Conservation (phyloP, 805 yeast species). For the Blastobotrys peoriensis region DNA sequence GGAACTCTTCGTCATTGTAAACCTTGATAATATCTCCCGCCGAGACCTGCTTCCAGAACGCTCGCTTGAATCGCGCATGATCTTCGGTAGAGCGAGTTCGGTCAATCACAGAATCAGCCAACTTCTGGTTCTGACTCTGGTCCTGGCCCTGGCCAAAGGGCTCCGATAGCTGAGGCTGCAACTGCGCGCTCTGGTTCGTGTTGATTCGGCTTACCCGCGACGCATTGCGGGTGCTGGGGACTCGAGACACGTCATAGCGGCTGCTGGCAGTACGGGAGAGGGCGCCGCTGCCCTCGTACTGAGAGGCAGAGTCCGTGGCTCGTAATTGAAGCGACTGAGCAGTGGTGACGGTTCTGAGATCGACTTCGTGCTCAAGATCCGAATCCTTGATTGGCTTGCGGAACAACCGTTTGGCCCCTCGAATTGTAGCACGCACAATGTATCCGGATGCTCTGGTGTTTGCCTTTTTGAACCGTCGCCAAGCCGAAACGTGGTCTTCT, state of each 20-base stretch:
- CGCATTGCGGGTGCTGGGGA: not conserved
- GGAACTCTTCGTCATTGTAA: constrained; percentile 66
- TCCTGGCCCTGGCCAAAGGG: constrained; percentile 14
- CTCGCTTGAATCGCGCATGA: constrained; percentile 39
- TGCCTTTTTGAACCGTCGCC: constrained; percentile 66
- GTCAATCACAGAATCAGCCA: constrained; percentile 26
- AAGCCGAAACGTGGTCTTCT: constrained; percentile 47
- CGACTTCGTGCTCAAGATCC: constrained; percentile 2
- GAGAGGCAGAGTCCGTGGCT: not conserved
- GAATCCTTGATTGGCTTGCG: constrained; percentile 3
- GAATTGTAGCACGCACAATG: not conserved
- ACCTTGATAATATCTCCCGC: constrained; percentile 72
- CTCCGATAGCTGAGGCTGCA: not conserved
- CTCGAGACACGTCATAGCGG: not conserved
- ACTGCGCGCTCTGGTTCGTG: not conserved
- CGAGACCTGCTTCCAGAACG: constrained; percentile 64
- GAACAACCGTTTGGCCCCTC: constrained; percentile 1
- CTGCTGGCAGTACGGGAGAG: too few relatives aligned
- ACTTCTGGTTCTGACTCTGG: not conserved
- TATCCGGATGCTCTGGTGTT: constrained; percentile 29
- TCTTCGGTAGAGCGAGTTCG: constrained; percentile 28
- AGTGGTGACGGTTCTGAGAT: constrained; percentile 14
- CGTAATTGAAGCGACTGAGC: not conserved
- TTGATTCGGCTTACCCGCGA: not conserved
- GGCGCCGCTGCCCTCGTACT: not conserved